Evolutionary conservation across 495 filamentous ascomycete genomes (phyloP), one percentile per base, ranked within the genome.

Genomic region (Delitschia confertaspora): DNA sequence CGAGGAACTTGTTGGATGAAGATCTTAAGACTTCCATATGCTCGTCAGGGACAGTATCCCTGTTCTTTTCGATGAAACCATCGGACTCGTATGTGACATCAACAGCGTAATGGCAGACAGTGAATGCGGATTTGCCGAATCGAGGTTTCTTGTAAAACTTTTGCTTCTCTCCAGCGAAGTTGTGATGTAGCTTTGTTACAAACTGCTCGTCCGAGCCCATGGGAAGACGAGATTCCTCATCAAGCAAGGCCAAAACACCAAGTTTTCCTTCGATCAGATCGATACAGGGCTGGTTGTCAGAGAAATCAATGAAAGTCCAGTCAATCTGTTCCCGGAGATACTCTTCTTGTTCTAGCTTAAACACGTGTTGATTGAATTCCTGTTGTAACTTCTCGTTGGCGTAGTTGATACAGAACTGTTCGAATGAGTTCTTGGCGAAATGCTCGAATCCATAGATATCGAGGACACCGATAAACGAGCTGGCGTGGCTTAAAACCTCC

Each of bases 361-460:
- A 99, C n/a, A 99, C 91, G 55, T 99, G 91, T 64, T 93, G 87
- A 64, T 99, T 99, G 71, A 99, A 99, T 56, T 99, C 93, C 59
- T 99, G 91, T 59, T 99, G 91, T 24, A 99, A 68, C 64, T 99
- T 99, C 65, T 99, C 91, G 65, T 99, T 99, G 61, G 91, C 91
- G 55, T 96, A 99, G 67, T 99, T 99, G 74, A 99, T 99, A 63
- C 91, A 99, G 64, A 99, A 99, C 62, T 99, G 91, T 65, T 99
- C 91, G 56, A 99, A 99, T 6, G 93, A 96, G 70, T 99, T 99
- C 69, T 94, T 95, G 37, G 93, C 89, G 57, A 99, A 99, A 66
- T 99, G 91, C 64, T 99, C 91, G 62, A 99, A 99, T 31, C 91
- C 91, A 69, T 99, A 99, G 53, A 99, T 99, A 85, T 99, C 91